A percentile compares a stretch with the other conserved stretches of the same genome.
phyloP scores from a whole-genome alignment of 140 eudicot genomes.

The Anethum foeniculum region DNA sequence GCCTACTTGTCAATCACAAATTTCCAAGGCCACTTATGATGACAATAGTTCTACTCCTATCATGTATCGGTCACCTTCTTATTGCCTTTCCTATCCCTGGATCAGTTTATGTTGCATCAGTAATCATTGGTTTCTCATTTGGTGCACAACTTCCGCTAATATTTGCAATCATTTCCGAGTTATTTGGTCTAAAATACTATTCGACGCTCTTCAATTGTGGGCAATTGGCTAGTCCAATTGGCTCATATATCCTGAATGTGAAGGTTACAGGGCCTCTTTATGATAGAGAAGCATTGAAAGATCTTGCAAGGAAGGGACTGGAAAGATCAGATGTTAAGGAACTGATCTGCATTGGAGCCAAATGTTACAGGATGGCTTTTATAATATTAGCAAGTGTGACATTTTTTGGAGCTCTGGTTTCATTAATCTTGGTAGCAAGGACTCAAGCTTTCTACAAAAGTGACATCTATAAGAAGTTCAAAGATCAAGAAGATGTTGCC shows the following conservation, averaged over 20 bases:
- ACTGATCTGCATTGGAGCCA: slow-evolving; percentile 47
- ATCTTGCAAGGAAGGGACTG: slow-evolving; percentile 35
- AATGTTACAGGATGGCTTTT: slow-evolving; percentile 52
- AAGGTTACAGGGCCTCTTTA: slow-evolving; percentile 59
- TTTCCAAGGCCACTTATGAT: slow-evolving; percentile 65
- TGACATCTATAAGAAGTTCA: slow-evolving; percentile 65
- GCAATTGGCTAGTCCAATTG: slow-evolving; percentile 66
- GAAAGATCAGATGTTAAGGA: slow-evolving; percentile 47
- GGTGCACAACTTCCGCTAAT: slow-evolving; percentile 64
- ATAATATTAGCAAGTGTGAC: slow-evolving; percentile 39
- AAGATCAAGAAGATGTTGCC: slow-evolving; percentile 22
- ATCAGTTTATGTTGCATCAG: slow-evolving; percentile 59
- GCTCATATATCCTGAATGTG: slow-evolving; percentile 62
- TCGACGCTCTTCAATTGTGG: slow-evolving; percentile 73
- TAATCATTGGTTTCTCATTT: slow-evolving; percentile 74
- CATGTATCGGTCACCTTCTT: slow-evolving; percentile 43
- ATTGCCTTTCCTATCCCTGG: slow-evolving; percentile 62
- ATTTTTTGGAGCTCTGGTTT: slow-evolving; percentile 50
- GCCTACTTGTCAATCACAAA: slow-evolving; percentile 35
- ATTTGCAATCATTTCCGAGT: slow-evolving; percentile 66
- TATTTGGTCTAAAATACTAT: slow-evolving; percentile 62
- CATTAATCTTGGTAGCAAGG: slow-evolving; percentile 57
- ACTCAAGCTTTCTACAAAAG: slow-evolving; percentile 51
- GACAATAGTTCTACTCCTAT: slow-evolving; percentile 43
- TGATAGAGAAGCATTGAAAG: slow-evolving; percentile 51